These are phyloP conservation scores for Punica granatum DNA, from an alignment of 345 rosid species.

Conservation along the genomic window DNA sequence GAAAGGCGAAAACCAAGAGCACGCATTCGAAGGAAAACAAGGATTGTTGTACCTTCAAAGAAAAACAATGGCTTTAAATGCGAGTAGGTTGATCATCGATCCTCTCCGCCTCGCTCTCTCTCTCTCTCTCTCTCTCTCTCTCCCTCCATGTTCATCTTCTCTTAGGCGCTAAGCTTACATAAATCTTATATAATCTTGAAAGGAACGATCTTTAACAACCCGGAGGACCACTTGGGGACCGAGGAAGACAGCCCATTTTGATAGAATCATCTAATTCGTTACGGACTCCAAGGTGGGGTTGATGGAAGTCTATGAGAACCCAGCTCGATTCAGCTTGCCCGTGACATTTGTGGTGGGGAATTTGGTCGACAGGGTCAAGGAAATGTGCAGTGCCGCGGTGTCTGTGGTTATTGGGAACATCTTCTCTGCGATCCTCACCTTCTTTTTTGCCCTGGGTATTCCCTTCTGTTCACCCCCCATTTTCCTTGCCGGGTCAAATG, in stretches of 20 bases:
- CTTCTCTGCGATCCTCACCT: slow-evolving; percentile 89
- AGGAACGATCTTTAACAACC: background rate
- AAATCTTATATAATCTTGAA: background rate
- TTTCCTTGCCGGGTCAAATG: background rate
- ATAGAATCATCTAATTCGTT: background rate
- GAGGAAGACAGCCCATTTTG: background rate
- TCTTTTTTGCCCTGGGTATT: slow-evolving; percentile 92
- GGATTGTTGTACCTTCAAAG: background rate
- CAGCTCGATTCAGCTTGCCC: slow-evolving; percentile 42
- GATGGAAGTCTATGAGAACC: slow-evolving; percentile 54
- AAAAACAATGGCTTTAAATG: slow-evolving; percentile 16
- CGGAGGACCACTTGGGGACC: background rate
- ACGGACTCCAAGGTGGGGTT: background rate
- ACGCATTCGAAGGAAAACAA: slow-evolving; percentile 8
- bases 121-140: background rate
- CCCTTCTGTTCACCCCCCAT: background rate
- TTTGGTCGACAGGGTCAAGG: slow-evolving; percentile 52
- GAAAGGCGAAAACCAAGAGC: background rate
- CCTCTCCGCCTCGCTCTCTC: background rate
- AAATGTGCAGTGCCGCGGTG: slow-evolving; percentile 55
- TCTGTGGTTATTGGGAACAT: slow-evolving; percentile 76
- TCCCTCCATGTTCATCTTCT: background rate
- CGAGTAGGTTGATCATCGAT: slow-evolving; percentile 16
- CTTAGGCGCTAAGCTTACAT: background rate
- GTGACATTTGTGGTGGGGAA: slow-evolving; percentile 35